Evolutionary conservation across 1,284 basidiomycete genomes (phyloP).

Genomic region (Tilletia caries): DNA sequence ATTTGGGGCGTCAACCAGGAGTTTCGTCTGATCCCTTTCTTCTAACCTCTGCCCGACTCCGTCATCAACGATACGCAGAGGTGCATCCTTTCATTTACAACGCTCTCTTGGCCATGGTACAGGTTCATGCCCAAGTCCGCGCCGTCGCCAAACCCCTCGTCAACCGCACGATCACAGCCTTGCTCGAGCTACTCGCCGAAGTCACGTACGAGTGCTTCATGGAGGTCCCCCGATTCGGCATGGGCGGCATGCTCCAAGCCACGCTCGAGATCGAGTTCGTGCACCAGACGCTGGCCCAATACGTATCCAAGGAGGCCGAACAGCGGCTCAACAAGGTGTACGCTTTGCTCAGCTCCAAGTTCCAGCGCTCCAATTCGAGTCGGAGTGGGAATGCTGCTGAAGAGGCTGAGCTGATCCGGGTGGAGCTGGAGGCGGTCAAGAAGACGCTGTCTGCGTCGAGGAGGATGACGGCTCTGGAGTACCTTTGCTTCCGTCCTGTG

Average conservation of each 20-base stretch:
- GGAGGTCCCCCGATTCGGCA: slow-evolving; percentile 82
- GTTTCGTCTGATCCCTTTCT: neutral
- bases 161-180: slow-evolving; percentile 72
- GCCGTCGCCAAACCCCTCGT: slow-evolving; percentile 72
- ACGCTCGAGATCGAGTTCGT: slow-evolving; percentile 98
- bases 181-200: slow-evolving; percentile 77
- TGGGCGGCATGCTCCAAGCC: slow-evolving; percentile 96
- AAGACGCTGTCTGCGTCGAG: slow-evolving; percentile 80
- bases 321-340: slow-evolving; percentile 83
- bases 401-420: slow-evolving; percentile 55
- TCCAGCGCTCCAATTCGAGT: slow-evolving; percentile 53
- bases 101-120: slow-evolving; percentile 79
- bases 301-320: slow-evolving; percentile 76
- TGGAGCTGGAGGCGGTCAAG: slow-evolving; percentile 85
- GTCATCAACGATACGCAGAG: too few species aligned
- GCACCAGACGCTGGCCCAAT: slow-evolving; percentile 86
- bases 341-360: slow-evolving; percentile 87
- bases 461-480: slow-evolving; percentile 87
- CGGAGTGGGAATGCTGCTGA: slow-evolving; percentile 55
- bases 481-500: slow-evolving; percentile 65
- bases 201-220: slow-evolving; percentile 80
- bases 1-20: neutral
- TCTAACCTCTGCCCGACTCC: too few species aligned
- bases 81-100: slow-evolving; percentile 93
- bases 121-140: slow-evolving; percentile 85